These are phyloP conservation scores for Colletotrichum sp. DNA, from an alignment of 2,329 filamentous ascomycete species.

Conservation along the genomic window DNA sequence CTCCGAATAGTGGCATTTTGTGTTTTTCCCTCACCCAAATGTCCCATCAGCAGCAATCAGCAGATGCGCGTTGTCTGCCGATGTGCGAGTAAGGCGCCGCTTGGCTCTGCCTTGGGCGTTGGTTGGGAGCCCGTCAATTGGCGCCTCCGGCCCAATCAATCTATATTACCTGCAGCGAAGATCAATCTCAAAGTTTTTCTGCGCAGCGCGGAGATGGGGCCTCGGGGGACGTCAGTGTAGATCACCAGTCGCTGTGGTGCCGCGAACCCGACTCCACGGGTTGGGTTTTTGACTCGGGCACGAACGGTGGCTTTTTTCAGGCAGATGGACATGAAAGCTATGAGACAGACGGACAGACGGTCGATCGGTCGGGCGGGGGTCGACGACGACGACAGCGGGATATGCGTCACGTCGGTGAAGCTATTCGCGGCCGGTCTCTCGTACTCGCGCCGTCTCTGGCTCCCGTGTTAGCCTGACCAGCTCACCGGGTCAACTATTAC, in stretches of 20 bases:
- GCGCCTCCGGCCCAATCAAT: neutral
- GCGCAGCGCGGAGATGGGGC: neutral
- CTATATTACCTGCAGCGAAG: slow-evolving; percentile 1
- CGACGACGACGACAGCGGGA: neutral
- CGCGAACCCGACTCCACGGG: neutral
- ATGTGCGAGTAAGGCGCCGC: neutral
- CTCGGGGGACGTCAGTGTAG: neutral
- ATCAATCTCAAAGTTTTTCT: neutral
- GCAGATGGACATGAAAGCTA: neutral
- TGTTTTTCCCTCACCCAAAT: neutral
- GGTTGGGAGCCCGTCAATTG: neutral
- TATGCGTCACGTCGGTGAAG: neutral
- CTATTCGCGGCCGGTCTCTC: neutral
- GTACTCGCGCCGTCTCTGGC: neutral
- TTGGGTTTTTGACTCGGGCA: neutral
- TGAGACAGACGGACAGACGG: neutral
- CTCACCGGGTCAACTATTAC: neutral
- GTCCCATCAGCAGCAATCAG: neutral
- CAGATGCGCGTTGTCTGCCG: neutral
- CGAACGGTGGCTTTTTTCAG: neutral
- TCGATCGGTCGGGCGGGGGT: neutral
- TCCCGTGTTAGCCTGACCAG: neutral
- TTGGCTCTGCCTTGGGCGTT: neutral
- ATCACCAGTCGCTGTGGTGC: neutral
- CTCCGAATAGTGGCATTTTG: slow-evolving; percentile 2